These are phyloP conservation scores for Xylaria cubensis DNA, from an alignment of 495 filamentous ascomycete species.

Conservation along the genomic window DNA sequence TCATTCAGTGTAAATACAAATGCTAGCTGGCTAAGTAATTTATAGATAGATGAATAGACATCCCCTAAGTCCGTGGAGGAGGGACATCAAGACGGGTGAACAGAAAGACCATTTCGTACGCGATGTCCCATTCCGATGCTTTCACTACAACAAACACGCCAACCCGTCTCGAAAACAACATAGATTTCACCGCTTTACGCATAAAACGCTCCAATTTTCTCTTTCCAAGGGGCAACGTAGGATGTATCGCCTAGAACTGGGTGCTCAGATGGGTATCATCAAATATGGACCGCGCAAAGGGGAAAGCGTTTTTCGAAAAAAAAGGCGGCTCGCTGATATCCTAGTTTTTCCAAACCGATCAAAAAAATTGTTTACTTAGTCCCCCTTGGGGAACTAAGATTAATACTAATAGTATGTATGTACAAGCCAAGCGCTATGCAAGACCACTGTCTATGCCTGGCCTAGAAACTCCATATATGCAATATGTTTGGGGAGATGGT, in stretches of 20 bases:
- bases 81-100: neutral
- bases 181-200: neutral
- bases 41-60: neutral
- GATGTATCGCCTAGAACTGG: neutral
- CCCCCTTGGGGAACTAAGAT: neutral
- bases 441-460: slow-evolving; percentile 15
- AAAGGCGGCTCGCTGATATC: neutral
- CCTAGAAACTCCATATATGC: slow-evolving; percentile 23
- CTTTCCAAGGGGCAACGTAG: neutral
- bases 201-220: neutral
- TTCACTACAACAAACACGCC: neutral
- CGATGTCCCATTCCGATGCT: neutral
- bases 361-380: neutral
- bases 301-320: too few relatives aligned
- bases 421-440: slow-evolving; percentile 19
- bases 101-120: neutral
- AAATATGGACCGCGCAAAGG: neutral
- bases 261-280: slow-evolving; percentile 13
- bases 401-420: slow-evolving; percentile 6
- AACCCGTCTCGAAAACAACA: neutral
- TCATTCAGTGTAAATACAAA: neutral
- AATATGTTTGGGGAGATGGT: neutral
- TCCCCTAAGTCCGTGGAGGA: neutral
- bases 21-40: neutral
- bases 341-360: slow-evolving; percentile 2